Percentiles rank a stretch among this genome's conserved stretches.
Evolutionary conservation across 805 yeast genomes (phyloP).

Genomic region (Yamadazyma nakazawae): DNA sequence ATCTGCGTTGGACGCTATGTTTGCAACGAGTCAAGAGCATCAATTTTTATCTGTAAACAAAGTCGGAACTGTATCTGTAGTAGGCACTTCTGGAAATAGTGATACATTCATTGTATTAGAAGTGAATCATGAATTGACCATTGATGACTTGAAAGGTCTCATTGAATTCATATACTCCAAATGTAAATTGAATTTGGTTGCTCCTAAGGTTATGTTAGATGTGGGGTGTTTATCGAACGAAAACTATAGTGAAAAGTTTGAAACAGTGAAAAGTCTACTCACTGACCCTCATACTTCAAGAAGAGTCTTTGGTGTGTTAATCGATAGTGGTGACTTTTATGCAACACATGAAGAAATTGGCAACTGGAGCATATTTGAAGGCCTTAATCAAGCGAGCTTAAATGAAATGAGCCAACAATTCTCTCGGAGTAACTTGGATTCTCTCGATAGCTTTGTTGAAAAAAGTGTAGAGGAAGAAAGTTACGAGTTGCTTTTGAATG

Average conservation of each 20-base stretch:
- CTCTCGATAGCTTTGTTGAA: neutral
- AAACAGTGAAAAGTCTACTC: constrained; percentile 15
- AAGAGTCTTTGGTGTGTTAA: constrained; percentile 33
- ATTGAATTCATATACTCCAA: constrained; percentile 18
- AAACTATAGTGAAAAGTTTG: constrained; percentile 16
- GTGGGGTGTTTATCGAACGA: constrained; percentile 21
- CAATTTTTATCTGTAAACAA: constrained; percentile 47
- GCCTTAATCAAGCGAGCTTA: neutral
- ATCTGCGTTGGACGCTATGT: constrained; percentile 44
- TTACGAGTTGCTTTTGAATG: constrained; percentile 21
- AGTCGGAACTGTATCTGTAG: constrained; percentile 47
- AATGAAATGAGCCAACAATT: neutral
- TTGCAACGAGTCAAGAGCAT: constrained; percentile 43
- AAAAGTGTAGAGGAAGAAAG: neutral
- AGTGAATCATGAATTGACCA: constrained; percentile 16
- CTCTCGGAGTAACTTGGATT: neutral
- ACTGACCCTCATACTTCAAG: constrained; percentile 13
- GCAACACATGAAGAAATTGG: constrained; percentile 3
- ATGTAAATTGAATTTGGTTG: constrained; percentile 9
- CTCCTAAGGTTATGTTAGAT: constrained; percentile 27
- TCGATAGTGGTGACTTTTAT: constrained; percentile 41
- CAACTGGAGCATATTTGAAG: neutral
- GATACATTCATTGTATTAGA: constrained; percentile 46
- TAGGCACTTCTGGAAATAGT: constrained; percentile 47
- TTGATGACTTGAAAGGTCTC: constrained; percentile 14